Evolutionary conservation across 805 yeast species (phyloP), one percentile per base, ranked within the genome.

Genomic region (Candida verbasci): DNA sequence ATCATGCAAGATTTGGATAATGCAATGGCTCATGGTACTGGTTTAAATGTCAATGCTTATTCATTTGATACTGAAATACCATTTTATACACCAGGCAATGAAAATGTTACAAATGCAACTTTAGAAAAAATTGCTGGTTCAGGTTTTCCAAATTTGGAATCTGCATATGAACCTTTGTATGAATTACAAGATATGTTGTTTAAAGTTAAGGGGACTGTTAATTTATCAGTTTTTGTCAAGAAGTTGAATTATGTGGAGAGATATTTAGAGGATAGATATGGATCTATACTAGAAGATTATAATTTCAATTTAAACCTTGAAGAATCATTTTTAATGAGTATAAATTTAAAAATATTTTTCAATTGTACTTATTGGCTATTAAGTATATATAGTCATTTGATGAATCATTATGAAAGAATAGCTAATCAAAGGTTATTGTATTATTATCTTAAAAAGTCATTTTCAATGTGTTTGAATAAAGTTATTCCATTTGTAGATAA

Each of bases 341-440:
- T 41, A 10, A 34, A 34, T 31, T 39, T 38, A 35, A 64, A 56
- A 40, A 45, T 47, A 16, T 56, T 46, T 33, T 40, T 63, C 36
- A 49, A 53, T 36, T 36, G 58, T 16, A 47, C 46, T 24, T 55
- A 65, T 12, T 53, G 65, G 18, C 37, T 44, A 8, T 36, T 56
- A 12, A 54, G 66, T 1, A 35, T 63, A 15, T 55, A 57, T 38
- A 53, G 45, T 22, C 66, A 62, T 34, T 36, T 76, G 3, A 57
- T 60, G 34, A 46, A 62, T 17, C 65, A 66, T 43, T 73, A 65
- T 40, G 75, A 70, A 42, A 35, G 39, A 6, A 46, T 45, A 16
- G 39, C 44, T 1, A 52, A 65, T 21, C 20, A 45, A 1, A 52
- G 52, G 1, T 52, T 62, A 23, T 51, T 70, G 0, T 64, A 56